These are phyloP conservation scores for Cyclotella choctawhatcheeana DNA, from an alignment of 108 stramenopile genomes.

Conservation along the genomic window DNA sequence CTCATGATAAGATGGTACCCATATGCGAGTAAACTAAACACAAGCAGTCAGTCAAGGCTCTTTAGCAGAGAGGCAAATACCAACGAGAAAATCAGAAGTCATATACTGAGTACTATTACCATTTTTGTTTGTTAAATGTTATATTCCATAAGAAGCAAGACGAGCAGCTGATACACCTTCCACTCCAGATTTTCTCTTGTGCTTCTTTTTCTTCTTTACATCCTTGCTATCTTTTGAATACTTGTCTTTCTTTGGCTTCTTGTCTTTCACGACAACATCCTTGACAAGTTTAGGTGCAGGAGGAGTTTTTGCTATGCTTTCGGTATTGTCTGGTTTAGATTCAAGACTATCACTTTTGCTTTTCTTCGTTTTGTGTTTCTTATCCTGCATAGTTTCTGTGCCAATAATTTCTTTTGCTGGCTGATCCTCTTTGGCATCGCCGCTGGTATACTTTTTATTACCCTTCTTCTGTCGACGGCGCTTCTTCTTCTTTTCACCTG, in stretches of 20 bases:
- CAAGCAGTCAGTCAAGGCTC: no score
- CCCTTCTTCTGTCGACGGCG: conserved; percentile 57
- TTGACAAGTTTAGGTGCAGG: no score
- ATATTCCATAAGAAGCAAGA: conserved; percentile 81
- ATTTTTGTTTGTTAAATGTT: conserved; percentile 20
- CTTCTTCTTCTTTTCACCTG: conserved; percentile 59
- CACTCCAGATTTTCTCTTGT: conserved; percentile 53
- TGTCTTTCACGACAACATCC: conserved; percentile 16
- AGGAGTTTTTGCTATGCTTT: no score
- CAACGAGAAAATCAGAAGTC: no score
- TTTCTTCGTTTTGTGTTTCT: conserved; percentile 18
- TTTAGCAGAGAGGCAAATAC: no score
- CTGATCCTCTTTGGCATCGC: no score
- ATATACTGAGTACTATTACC: no score
- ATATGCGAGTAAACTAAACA: no score
- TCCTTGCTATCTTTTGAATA: conserved; percentile 21
- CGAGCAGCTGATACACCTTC: conserved; percentile 74
- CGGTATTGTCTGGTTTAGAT: no score
- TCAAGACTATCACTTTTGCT: no score
- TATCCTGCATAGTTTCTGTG: conserved; percentile 18
- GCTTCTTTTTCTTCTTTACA: conserved; percentile 49
- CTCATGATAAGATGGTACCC: no score
- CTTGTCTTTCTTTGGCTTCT: conserved; percentile 30
- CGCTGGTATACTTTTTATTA: conserved; percentile 21
- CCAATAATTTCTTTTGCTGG: no score